Evolutionary conservation across 2,329 filamentous ascomycete genomes (phyloP).

Genomic region (Colletotrichum sp.): DNA sequence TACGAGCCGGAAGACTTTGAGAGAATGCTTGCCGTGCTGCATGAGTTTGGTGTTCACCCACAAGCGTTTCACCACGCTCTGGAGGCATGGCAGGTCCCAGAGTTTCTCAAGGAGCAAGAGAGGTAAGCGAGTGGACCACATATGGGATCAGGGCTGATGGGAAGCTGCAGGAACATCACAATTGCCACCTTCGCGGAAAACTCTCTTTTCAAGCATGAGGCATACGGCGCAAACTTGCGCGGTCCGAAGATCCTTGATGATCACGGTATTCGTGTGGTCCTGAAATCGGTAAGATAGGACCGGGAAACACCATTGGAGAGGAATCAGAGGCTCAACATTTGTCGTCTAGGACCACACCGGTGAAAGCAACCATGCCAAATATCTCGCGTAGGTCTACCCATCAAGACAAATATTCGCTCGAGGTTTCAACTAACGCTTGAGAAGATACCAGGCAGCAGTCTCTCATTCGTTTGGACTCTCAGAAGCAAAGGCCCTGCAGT

Average conservation of each 20-base stretch:
- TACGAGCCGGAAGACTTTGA: conserved; percentile 48
- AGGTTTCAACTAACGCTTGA: neutral
- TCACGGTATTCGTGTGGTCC: conserved; percentile 43
- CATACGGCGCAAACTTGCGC: conserved; percentile 43
- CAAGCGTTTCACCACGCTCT: conserved; percentile 46
- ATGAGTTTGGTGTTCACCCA: conserved; percentile 46
- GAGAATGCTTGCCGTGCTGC: conserved; percentile 43
- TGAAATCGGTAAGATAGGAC: conserved; percentile 36
- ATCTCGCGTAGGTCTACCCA: conserved; percentile 32
- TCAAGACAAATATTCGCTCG: neutral
- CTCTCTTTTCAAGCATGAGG: conserved; percentile 45
- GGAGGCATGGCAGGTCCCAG: conserved; percentile 43
- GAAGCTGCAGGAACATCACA: conserved; percentile 35
- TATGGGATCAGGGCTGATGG: neutral
- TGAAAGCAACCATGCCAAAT: conserved; percentile 43
- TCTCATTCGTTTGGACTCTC: conserved; percentile 44
- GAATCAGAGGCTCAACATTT: too few relatives aligned
- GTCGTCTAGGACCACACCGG: conserved; percentile 34
- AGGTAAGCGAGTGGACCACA: conserved; percentile 6
- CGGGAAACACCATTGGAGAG: fast-evolving
- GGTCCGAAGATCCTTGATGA: conserved; percentile 43
- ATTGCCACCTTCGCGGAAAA: conserved; percentile 47
- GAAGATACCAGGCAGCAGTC: conserved; percentile 37
- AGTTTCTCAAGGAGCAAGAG: conserved; percentile 39
- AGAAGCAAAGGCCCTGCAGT: conserved; percentile 41